Conservation (phyloP, 129 eudicot genomes). For the Chrysanthemum makinoi region DNA sequence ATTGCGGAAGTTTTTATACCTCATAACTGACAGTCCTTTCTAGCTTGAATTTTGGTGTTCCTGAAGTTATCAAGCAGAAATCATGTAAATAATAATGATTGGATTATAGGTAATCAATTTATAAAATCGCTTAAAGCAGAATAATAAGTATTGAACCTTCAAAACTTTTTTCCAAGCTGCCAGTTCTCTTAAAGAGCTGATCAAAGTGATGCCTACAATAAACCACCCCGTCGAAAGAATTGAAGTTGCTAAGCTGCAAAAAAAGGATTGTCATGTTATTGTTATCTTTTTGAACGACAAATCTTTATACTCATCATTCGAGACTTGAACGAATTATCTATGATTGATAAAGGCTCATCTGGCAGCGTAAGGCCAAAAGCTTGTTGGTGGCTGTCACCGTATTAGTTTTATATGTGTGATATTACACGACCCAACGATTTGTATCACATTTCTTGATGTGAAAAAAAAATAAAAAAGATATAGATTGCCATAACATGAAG, state of each 20-base stretch:
- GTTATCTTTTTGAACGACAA: background rate
- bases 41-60: slow-evolving; percentile 53
- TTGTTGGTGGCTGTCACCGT: too few species aligned
- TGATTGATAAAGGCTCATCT: too few species aligned
- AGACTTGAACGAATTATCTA: too few species aligned
- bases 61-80: slow-evolving; percentile 30
- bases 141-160: slow-evolving; percentile 45
- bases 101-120: background rate
- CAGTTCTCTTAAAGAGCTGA: slow-evolving; percentile 91
- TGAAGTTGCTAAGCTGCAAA: slow-evolving; percentile 84
- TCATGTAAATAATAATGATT: background rate
- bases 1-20: slow-evolving; percentile 28
- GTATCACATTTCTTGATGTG: background rate
- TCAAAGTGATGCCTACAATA: slow-evolving; percentile 94
- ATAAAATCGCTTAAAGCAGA: background rate
- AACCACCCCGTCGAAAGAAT: slow-evolving; percentile 85
- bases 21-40: slow-evolving; percentile 42
- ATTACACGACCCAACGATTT: too few species aligned
- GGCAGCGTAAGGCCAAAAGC: too few species aligned
- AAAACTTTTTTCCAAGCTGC: slow-evolving; percentile 93
- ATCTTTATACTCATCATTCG: background rate
- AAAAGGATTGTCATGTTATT: background rate
- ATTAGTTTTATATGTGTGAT: too few species aligned
- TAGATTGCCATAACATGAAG: background rate
- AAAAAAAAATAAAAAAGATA: background rate